Conservation (phyloP, 306 rosid species). For the Argentina anserina region DNA sequence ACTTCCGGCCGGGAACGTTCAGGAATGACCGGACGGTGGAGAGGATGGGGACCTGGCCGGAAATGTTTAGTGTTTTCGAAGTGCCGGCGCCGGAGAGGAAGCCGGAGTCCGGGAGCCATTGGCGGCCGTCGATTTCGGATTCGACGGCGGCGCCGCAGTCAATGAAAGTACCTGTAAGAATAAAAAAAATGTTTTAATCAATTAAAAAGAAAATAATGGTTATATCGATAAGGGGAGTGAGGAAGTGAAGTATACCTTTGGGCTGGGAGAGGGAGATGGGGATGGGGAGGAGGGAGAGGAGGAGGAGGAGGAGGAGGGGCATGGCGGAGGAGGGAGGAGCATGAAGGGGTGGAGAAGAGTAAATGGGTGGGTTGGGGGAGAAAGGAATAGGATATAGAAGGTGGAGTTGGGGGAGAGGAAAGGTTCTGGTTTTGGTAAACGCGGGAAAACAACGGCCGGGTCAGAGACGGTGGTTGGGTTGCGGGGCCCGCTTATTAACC, state of each 20-base stretch:
- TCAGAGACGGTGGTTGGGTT: constrained; percentile 19
- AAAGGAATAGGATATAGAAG: constrained; percentile 30
- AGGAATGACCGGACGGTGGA: constrained; percentile 73
- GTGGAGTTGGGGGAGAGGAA: constrained; percentile 41
- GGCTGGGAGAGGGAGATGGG: constrained; percentile 41
- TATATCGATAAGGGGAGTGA: too few species aligned
- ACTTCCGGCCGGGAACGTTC: constrained; percentile 33
- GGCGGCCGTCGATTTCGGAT: constrained; percentile 32
- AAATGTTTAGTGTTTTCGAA: constrained; percentile 33
- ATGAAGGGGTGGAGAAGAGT: background rate
- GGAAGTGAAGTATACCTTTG: constrained; percentile 44
- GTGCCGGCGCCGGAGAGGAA: constrained; percentile 45
- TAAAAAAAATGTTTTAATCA: background rate
- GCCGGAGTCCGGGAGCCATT: constrained; percentile 53
- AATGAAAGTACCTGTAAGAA: constrained; percentile 35
- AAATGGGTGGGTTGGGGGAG: constrained; percentile 17
- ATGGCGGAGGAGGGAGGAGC: constrained; percentile 26
- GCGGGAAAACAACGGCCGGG: constrained; percentile 56
- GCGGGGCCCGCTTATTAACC: background rate
- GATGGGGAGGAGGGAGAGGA: constrained; percentile 24
- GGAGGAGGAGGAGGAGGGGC: constrained; percentile 26
- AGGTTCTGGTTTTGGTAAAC: constrained; percentile 35
- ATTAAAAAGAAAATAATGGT: background rate
- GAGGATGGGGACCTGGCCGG: constrained; percentile 32
- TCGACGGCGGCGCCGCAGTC: constrained; percentile 49